phyloP scores from a whole-genome alignment of 345 rosid species.

The Triadica sebifera region DNA sequence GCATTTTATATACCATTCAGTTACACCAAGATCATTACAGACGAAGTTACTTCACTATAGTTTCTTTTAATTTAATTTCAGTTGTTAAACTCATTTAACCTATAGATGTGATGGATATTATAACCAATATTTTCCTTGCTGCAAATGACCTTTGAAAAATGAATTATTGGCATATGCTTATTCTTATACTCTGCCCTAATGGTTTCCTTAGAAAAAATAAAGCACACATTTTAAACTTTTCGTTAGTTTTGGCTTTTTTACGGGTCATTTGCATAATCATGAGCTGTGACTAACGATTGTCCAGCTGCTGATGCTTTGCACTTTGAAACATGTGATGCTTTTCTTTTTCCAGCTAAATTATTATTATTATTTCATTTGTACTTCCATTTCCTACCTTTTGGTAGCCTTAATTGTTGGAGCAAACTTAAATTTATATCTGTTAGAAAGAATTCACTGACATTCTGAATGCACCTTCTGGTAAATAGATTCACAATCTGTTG shows the following conservation, averaged over 20 bases:
- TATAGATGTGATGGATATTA: too few relatives aligned
- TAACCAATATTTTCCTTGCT: too few relatives aligned
- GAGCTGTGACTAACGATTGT: too few relatives aligned
- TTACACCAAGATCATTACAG: not conserved
- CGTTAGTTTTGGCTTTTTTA: not conserved
- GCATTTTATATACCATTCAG: not conserved
- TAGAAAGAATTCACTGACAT: not conserved
- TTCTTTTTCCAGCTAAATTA: not conserved
- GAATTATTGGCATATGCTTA: not conserved
- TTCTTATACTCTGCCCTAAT: not conserved
- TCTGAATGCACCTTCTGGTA: not conserved
- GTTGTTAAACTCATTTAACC: too few relatives aligned
- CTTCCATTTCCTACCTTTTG: not conserved
- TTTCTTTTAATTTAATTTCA: not conserved
- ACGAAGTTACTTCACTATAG: not conserved
- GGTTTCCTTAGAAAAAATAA: not conserved
- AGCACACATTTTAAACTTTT: not conserved
- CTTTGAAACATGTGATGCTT: not conserved
- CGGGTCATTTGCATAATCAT: not conserved
- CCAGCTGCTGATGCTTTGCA: too few relatives aligned
- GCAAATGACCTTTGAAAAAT: too few relatives aligned
- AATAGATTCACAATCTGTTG: constrained; percentile 30
- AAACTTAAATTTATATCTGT: not conserved
- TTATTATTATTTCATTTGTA: not conserved
- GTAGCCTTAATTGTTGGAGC: not conserved